Evolutionary conservation across 331 rosid species (phyloP), one percentile per base, ranked within the genome.

Genomic region (Quercus tomentella): DNA sequence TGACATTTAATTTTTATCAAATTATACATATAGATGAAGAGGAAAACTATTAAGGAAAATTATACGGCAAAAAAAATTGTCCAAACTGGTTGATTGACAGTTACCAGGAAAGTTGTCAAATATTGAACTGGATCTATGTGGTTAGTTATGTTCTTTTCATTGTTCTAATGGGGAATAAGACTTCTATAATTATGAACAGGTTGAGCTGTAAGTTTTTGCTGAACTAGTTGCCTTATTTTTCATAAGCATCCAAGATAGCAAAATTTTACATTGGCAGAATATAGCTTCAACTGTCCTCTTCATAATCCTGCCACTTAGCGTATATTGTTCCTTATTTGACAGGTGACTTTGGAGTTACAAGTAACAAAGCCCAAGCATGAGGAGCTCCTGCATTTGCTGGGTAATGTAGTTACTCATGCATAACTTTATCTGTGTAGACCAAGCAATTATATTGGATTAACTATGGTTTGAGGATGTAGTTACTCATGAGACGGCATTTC

Each of bases 261-360:
- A 73, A 25, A 3, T 43, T 22, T 2, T 78, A 68, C 65, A 45
- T 49, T 49, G 37, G 43, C 20, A 31, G 71, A 26, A n/a, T 21
- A 20, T 3, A 74, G 76, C 56, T 68, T 51, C 56, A 22, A 82
- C 43, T 68, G 14, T 77, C 75, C 49, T 66, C 72, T 66, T 56
- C 57, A 21, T n/a, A 75, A 5, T 56, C 72, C 49, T 31, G 28
- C 52, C 22, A 73, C 56, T 9, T 23, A 31, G 77, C 56, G 60
- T 61, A 66, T 49, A 3, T 54, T 76, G 51, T 28, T 71, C 74
- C 76, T 25, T 65, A 56, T 71, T 77, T 83, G 74, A 37, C 78
- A 92, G 95, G 91, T 89, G 79, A 92, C 96, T 25, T 83, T 89
- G 88, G 97, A 92, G 90, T 81, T 90, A 49, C 78, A 84, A 82